phyloP scores from a whole-genome alignment of 1,139 yeast species.

The Sugiyamaella sp. region DNA sequence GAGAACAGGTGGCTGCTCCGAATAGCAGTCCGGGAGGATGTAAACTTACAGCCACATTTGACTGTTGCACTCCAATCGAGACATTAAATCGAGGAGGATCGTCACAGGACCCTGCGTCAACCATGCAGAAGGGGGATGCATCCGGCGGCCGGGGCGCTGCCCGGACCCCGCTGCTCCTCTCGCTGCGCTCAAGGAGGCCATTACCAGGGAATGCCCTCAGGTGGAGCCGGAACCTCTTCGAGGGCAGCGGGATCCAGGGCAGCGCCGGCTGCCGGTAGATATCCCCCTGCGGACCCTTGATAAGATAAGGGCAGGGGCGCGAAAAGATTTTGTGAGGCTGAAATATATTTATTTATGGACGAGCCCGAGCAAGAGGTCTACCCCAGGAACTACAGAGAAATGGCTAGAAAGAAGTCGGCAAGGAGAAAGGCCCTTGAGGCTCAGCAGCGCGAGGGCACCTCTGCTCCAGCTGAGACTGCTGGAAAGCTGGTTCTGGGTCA shows the following conservation, averaged over 20 bases:
- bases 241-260: no score
- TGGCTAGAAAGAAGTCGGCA: conserved; percentile 94
- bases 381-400: conserved; percentile 33
- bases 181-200: no score
- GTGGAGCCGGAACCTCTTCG: no score
- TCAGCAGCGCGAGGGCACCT: conserved; percentile 22
- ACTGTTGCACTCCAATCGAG: neutral
- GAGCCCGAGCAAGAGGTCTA: neutral
- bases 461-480: conserved; percentile 11
- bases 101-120: neutral
- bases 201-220: no score
- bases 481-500: conserved; percentile 23
- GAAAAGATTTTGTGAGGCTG: conserved; percentile 9
- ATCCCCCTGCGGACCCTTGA: neutral
- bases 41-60: no score
- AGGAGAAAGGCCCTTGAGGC: conserved; percentile 69
- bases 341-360: conserved; percentile 5
- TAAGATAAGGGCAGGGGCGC: conserved; percentile 14
- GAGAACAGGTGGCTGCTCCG: no score
- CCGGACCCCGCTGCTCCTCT: no score
- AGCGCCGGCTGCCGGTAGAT: no score
- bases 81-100: neutral
- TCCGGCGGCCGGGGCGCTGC: no score
- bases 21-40: no score
- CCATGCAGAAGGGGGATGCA: no score